Base-by-base conservation (phyloP, 2,329 filamentous ascomycete species). In the Xylaria sp. region DNA sequence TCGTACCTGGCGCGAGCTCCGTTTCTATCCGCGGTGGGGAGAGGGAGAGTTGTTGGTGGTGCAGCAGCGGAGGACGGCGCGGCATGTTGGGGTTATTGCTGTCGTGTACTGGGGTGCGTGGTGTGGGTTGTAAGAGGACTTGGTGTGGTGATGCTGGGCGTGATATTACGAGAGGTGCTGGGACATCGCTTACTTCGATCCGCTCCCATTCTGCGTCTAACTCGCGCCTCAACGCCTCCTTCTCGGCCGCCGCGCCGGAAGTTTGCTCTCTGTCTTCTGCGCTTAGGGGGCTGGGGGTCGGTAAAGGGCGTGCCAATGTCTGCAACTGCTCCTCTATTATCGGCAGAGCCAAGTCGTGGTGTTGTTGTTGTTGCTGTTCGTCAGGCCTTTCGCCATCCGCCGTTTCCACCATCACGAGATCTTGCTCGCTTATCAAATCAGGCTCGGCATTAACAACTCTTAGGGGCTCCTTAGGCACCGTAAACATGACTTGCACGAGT, bases 401-500 rank as follows among this genome's bases (percentile, higher is more conserved):
- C 23, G 80, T 76, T 51, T 83, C 78, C 2, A 82, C 75, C 4
- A 84, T 62, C 50, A 80, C 77, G 17, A 77, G 81, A 35, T 75
- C 75, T 45, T 77, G 74, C 59, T 78, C 79, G 60, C 74, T 75
- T 66, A 81, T 80, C 35, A 82, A 74, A 65, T 75, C 75, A n/a
- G 82, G 78, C 71, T 90, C 90, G 53, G 86, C 89, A 75, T 98
- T 98, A 19, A 97, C 94, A n/a, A 98, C 93, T 25, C 94, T 82
- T 66, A 98, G 78, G 69, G 88, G 87, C 76, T 94, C 90, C 75
- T 90, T 92, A 2, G 95, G 94, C 63, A 97, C 92, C 0, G 94
- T 97, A 76, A 97, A 98, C 86, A 96, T 95, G 72, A 92, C 86
- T 76, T 94, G 91, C 64, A 94, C 90, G 8, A 91, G 81, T 21